Evolutionary conservation across 768 basidiomycete genomes (phyloP), one percentile per base, ranked within the genome.

Genomic region (Lentinus brumalis): DNA sequence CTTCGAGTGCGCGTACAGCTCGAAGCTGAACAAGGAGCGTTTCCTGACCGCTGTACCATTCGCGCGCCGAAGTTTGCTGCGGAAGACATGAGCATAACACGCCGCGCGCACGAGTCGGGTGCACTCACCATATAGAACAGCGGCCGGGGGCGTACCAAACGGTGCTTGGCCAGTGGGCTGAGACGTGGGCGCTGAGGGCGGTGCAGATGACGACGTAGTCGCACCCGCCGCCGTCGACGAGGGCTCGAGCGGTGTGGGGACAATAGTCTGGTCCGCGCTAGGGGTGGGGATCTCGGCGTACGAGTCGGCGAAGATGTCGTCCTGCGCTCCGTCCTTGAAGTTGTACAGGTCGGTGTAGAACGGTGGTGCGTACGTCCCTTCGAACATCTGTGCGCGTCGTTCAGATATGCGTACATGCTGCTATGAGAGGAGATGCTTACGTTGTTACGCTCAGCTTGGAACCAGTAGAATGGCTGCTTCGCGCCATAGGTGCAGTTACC

Each of bases 401-500:
- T 12, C 29, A 18, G 29, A 30, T 4, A 49, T 12, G 12, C 8
- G 6, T 18, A 10, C 26, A 14, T 26, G 46, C 38, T 29, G 5
- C n/a, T 14, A 12, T 18, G 8, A n/a, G 26, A n/a, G 26, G 4
- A 18, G 18, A n/a, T 2, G 71, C 84, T 47, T 53, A 86, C 87
- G 55, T 86, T 89, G 69, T 88, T 89, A 30, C 74, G 67, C 64
- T 88, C 83, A 0, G 69, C 68, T 65, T 89, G 85, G 72, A 81
- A 82, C 88, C 88, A 90, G 69, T 89, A 89, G 57, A 88, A 77
- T 0, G 88, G 88, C 55, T 82, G 80, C 67, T 89, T 88, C 14
- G 88, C 83, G 44, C 88, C 88, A 58, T 83, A 87, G 1, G 88
- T 89, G 71, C 89, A 89, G 69, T 89, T 91, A 0, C 79, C 81